Conservation (phyloP, 2,329 filamentous ascomycete genomes). For the Aspergillus ibericus region DNA sequence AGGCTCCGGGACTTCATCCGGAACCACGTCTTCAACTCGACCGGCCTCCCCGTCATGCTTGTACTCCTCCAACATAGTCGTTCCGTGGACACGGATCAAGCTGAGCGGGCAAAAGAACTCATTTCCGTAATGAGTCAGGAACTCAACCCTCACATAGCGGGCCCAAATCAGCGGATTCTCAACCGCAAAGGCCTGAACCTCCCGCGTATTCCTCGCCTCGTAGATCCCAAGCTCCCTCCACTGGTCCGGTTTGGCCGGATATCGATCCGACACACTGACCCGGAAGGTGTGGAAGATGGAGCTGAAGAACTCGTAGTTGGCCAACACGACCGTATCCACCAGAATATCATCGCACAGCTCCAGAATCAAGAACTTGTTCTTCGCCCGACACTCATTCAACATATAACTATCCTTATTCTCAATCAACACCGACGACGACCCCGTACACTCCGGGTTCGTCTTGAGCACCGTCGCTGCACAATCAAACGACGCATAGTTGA, state of each 20-base stretch:
- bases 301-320: constrained; percentile 98
- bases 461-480: constrained; percentile 92
- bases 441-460: constrained; percentile 81
- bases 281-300: constrained; percentile 91
- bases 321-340: constrained; percentile 93
- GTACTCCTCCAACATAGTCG: constrained; percentile 90
- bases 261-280: constrained; percentile 89
- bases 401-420: constrained; percentile 99
- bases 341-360: constrained; percentile 85
- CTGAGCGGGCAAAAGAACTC: constrained; percentile 97
- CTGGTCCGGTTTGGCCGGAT: constrained; percentile 86
- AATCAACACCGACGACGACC: constrained; percentile 81
- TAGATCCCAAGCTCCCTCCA: constrained; percentile 89
- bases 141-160: constrained; percentile 87
- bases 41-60: constrained; percentile 77
- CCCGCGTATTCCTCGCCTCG: constrained; percentile 86
- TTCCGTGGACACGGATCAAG: constrained; percentile 86
- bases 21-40: constrained; percentile 60
- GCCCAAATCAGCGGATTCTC: constrained; percentile 95
- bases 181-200: constrained; percentile 92
- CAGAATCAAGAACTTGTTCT: constrained; percentile 91
- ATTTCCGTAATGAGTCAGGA: constrained; percentile 89
- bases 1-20: constrained; percentile 50
- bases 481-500: constrained; percentile 97
- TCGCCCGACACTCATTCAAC: constrained; percentile 82